Conservation (phyloP, 192 early-diverging fungal genomes). For the Coemansia sp. region DNA sequence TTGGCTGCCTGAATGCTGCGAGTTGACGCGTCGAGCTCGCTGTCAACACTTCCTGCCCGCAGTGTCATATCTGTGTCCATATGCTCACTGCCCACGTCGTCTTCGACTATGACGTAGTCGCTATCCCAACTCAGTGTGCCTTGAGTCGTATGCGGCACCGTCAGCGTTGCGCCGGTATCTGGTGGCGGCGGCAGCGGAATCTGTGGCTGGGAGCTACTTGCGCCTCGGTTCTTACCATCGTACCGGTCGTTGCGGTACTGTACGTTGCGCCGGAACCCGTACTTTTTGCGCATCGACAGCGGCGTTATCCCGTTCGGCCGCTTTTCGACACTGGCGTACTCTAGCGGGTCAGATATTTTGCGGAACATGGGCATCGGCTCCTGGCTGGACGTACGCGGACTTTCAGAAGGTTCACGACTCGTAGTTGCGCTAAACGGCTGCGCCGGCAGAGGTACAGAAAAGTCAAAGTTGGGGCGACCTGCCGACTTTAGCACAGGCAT, state of each 20-base stretch:
- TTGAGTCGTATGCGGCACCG: background rate
- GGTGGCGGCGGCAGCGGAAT: slow-evolving; percentile 30
- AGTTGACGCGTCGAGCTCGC: slow-evolving; percentile 19
- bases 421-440: slow-evolving; percentile 20
- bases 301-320: slow-evolving; percentile 25
- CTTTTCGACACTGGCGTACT: slow-evolving; percentile 47
- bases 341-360: slow-evolving; percentile 48
- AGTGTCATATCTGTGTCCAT: slow-evolving; percentile 42
- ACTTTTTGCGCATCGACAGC: slow-evolving; percentile 46
- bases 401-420: background rate
- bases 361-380: slow-evolving; percentile 26
- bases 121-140: slow-evolving; percentile 21
- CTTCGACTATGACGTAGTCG: slow-evolving; percentile 53
- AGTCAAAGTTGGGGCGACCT: slow-evolving; percentile 27
- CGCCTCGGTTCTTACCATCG: slow-evolving; percentile 8
- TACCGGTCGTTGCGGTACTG: slow-evolving; percentile 42
- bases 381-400: slow-evolving; percentile 4
- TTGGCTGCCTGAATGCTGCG: slow-evolving; percentile 18
- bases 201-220: slow-evolving; percentile 19
- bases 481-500: slow-evolving; percentile 44
- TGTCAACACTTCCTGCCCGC: slow-evolving; percentile 30
- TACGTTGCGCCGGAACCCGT: slow-evolving; percentile 43
- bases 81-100: slow-evolving; percentile 3
- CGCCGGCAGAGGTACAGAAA: slow-evolving; percentile 26
- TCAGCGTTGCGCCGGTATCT: slow-evolving; percentile 31